Percentiles rank a stretch among this genome's conserved stretches.
These are phyloP conservation scores for Polytrichum commune DNA, from an alignment of 225 moss, liverwort and hornwort species.

Conservation along the genomic window DNA sequence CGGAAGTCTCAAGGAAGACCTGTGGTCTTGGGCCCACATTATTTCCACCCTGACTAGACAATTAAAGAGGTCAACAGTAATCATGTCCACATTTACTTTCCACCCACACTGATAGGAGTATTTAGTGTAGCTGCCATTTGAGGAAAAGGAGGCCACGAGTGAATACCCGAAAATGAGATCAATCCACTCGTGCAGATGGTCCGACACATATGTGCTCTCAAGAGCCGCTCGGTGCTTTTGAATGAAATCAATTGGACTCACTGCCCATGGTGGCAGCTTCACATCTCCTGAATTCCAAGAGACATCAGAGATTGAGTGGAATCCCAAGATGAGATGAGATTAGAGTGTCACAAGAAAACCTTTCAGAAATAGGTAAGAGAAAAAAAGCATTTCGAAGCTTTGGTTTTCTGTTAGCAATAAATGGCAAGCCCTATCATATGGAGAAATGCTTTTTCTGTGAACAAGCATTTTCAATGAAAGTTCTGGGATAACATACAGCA, in stretches of 20 bases:
- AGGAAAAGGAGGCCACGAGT: not conserved
- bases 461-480: too few relatives aligned
- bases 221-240: conserved; percentile 95
- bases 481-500: too few relatives aligned
- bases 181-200: conserved; percentile 96
- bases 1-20: too few relatives aligned
- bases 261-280: conserved; percentile 93
- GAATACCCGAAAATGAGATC: conserved; percentile 94
- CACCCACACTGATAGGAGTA: not conserved
- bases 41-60: not conserved
- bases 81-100: not conserved
- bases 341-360: too few relatives aligned
- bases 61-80: not conserved
- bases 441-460: too few relatives aligned
- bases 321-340: too few relatives aligned
- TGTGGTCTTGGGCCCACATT: too few relatives aligned
- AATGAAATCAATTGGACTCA: conserved; percentile 81
- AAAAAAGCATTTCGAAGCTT: not conserved
- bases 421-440: too few relatives aligned
- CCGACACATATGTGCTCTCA: conserved; percentile 93
- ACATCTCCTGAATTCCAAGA: conserved; percentile 54
- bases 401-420: too few relatives aligned
- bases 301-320: too few relatives aligned
- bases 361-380: too few relatives aligned
- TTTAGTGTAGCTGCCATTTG: not conserved